These are phyloP conservation scores for Fusarium succisae DNA, from an alignment of 2,329 filamentous ascomycete genomes.

Conservation along the genomic window DNA sequence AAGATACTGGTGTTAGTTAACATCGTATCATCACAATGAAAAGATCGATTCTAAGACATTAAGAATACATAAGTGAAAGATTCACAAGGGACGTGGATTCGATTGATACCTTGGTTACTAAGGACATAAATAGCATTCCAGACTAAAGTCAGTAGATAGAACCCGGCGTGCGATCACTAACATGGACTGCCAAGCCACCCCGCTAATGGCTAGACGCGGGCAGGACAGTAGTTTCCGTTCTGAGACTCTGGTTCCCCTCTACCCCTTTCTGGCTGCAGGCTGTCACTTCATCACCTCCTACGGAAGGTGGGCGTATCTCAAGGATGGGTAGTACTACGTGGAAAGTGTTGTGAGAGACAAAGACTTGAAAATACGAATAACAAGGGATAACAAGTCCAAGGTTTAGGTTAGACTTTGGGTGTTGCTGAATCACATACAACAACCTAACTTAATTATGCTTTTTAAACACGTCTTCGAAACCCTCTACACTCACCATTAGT, in stretches of 20 bases:
- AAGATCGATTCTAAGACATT: neutral
- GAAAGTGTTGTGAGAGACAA: neutral
- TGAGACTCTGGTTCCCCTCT: conserved; percentile 25
- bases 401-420: neutral
- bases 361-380: neutral
- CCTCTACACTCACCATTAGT: neutral
- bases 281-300: neutral
- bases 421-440: neutral
- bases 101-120: neutral
- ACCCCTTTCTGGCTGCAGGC: conserved; percentile 14
- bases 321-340: neutral
- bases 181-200: conserved; percentile 30
- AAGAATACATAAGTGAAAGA: neutral
- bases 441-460: neutral
- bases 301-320: conserved; percentile 2
- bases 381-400: neutral
- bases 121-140: conserved; percentile 23
- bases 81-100: neutral
- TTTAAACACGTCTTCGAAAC: neutral
- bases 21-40: neutral
- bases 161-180: conserved; percentile 11
- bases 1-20: neutral
- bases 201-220: conserved; percentile 20
- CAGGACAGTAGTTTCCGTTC: conserved; percentile 30
- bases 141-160: neutral